A percentile compares a stretch with the other conserved stretches of the same genome.
These are phyloP conservation scores for Obelidium mucronatum DNA, from an alignment of 192 early-diverging fungal species.

Conservation along the genomic window DNA sequence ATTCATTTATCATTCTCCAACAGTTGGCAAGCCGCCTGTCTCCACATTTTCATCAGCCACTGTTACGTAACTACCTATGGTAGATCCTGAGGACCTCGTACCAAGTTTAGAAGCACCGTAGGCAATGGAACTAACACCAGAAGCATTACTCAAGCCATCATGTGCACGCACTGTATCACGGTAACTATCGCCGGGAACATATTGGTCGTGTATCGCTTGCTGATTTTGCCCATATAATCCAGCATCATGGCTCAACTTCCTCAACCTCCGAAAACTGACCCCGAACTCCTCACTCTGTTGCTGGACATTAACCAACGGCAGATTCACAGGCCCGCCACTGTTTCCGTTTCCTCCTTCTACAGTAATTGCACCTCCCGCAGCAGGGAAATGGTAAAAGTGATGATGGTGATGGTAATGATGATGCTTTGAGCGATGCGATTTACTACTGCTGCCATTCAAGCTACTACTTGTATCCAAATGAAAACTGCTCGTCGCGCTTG, in stretches of 20 bases:
- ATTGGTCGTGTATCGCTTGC: too few relatives aligned
- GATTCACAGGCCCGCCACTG: not conserved
- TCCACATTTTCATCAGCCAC: not conserved
- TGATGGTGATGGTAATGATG: slow-evolving; percentile 30
- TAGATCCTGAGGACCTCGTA: not conserved
- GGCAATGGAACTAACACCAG: not conserved
- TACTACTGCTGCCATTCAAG: not conserved
- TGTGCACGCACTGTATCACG: too few relatives aligned
- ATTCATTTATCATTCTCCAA: too few relatives aligned
- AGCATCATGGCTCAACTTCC: slow-evolving; percentile 22
- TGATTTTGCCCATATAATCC: slow-evolving; percentile 17
- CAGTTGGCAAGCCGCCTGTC: too few relatives aligned
- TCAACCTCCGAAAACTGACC: not conserved
- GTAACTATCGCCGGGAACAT: too few relatives aligned
- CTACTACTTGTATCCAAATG: not conserved
- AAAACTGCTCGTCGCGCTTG: not conserved
- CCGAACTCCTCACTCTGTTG: too few relatives aligned
- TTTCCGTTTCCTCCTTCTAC: too few relatives aligned
- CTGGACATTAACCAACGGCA: slow-evolving; percentile 13
- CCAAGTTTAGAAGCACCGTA: not conserved
- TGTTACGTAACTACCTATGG: not conserved
- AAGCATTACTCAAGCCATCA: too few relatives aligned
- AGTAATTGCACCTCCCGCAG: too few relatives aligned
- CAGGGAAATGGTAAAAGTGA: slow-evolving; percentile 22
- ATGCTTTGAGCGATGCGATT: not conserved